Base-by-base conservation (phyloP, 768 basidiomycete species). In the Lactarius hengduanensis region DNA sequence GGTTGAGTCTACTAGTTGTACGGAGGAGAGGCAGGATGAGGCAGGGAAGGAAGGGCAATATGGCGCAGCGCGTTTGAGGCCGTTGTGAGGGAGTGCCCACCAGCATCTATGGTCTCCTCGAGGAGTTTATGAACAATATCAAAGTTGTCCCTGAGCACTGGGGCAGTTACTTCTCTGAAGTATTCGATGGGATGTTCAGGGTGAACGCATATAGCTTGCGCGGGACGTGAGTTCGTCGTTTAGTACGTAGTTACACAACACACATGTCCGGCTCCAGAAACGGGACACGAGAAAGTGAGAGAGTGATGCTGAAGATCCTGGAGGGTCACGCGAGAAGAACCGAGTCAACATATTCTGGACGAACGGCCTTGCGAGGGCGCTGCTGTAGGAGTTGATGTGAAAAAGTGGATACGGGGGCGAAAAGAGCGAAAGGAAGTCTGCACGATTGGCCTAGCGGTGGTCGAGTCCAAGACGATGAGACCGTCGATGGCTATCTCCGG, bases 401-500 rank as follows among this genome's bases (percentile, higher is more conserved):
- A 34, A 34, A 9, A 94, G 80, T 1, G 94, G 89, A 76, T 94
- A 94, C 1, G 88, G 86, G 0, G 89, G 77, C 11, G 82, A 53
- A 86, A 87, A n/a, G 87, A 87, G 62, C 90, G 87, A 78, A 96
- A 97, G 50, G 90, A 90, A 34, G 94, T 94, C 77, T 94, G 92
- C 70, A 96, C 91, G 70, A 97, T 90, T 32, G 94, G 87, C 55
- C 61, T 58, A 2, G 56, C 59, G 20, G 60, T 66, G 57, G 61
- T 15, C 30, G 62, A 85, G 45, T 71, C 70, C 8, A 71, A 36
- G 62, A 71, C 59, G 60, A 71, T 69, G 64, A 71, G 68, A 15
- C 70, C 70, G 40, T 71, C 70, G 67, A 70, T 70, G 45, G 69
- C 64, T 67, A 65, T 28, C 30, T 70, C 34, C 34, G 10, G 10